phyloP scores from a whole-genome alignment of 768 basidiomycete species.

The Tephrocybe sp. region DNA sequence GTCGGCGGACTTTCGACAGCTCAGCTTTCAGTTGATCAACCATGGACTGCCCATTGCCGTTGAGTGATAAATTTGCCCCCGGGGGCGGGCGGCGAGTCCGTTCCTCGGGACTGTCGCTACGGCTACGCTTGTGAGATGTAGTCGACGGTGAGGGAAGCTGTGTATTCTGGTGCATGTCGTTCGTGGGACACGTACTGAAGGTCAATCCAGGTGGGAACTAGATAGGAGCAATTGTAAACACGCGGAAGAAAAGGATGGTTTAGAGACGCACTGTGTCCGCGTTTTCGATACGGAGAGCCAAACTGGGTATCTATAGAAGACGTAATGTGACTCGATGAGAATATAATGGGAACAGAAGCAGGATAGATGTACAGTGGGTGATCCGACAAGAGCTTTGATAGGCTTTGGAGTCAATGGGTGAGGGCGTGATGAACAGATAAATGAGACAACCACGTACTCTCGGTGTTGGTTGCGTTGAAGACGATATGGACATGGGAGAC shows the following conservation, averaged over 20 bases:
- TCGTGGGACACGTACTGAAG: neutral
- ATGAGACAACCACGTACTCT: neutral
- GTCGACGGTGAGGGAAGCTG: neutral
- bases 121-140: constrained; percentile 13
- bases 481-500: constrained; percentile 14
- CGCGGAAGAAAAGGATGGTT: neutral
- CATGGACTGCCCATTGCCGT: neutral
- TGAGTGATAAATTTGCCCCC: neutral
- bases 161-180: neutral
- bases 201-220: constrained; percentile 15
- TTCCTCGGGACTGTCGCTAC: constrained; percentile 3
- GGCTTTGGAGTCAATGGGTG: neutral
- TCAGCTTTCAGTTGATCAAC: constrained; percentile 24
- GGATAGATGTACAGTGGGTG: constrained; percentile 11
- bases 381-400: constrained; percentile 5
- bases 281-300: neutral
- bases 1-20: constrained; percentile 25
- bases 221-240: neutral
- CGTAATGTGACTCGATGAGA: neutral
- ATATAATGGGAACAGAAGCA: neutral
- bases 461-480: constrained; percentile 3
- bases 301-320: neutral
- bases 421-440: neutral
- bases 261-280: constrained; percentile 3
- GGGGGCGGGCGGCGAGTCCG: neutral